Evolutionary conservation across 257 asterid species (phyloP).

Genomic region (Misopates orontium): DNA sequence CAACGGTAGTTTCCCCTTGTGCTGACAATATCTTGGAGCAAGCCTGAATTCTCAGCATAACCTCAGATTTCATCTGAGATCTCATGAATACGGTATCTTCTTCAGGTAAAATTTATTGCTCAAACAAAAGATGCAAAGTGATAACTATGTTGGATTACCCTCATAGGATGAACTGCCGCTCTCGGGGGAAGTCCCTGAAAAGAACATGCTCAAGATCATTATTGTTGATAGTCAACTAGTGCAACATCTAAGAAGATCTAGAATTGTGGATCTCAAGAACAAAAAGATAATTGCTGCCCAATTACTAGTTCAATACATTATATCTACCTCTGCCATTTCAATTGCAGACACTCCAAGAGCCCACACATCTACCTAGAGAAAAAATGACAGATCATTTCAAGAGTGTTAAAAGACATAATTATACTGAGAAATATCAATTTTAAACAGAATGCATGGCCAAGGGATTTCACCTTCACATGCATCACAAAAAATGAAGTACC

Average conservation of each 20-base stretch:
- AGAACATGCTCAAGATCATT: conserved; percentile 29
- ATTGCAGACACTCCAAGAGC: conserved; percentile 99
- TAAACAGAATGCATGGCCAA: conserved; percentile 13
- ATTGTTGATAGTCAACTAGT: conserved; percentile 15
- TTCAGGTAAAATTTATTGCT: background rate
- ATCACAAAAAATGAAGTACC: conserved; percentile 45
- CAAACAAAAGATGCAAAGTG: conserved; percentile 11
- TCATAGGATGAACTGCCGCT: conserved; percentile 98
- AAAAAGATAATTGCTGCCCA: conserved; percentile 21
- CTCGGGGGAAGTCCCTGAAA: conserved; percentile 95
- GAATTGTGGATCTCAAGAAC: conserved; percentile 19
- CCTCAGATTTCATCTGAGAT: conserved; percentile 20
- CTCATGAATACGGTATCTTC: conserved; percentile 15
- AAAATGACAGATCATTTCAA: conserved; percentile 15
- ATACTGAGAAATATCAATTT: conserved; percentile 15
- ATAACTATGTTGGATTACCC: conserved; percentile 55
- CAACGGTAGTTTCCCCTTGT: background rate
- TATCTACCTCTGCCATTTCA: conserved; percentile 98
- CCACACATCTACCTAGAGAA: conserved; percentile 96
- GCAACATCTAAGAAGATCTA: conserved; percentile 13
- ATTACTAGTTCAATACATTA: conserved; percentile 12
- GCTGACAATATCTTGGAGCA: background rate
- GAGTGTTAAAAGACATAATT: conserved; percentile 10
- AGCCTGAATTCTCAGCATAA: conserved; percentile 19
- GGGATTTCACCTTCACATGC: conserved; percentile 4